Evolutionary conservation across 768 basidiomycete genomes (phyloP).

Genomic region (Lentinula aciculospora): DNA sequence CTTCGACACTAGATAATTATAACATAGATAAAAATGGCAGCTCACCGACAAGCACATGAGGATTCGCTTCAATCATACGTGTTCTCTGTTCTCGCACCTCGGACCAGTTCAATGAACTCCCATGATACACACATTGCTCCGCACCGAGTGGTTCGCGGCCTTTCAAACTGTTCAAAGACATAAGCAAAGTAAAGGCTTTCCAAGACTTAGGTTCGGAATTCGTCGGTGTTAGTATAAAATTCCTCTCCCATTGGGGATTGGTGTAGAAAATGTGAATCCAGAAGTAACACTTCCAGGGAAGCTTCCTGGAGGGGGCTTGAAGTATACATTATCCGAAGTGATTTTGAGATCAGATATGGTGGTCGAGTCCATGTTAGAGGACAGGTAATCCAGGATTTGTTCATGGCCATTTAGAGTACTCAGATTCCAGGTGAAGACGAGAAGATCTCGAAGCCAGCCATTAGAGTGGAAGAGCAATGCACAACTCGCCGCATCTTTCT

Average conservation of each 20-base stretch:
- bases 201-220: neutral
- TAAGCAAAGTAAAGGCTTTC: conserved; percentile 13
- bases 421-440: neutral
- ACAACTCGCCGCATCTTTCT: neutral
- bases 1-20: too few species aligned
- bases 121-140: conserved; percentile 5
- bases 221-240: neutral
- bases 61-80: neutral
- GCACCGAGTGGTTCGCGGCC: conserved; percentile 13
- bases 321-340: conserved; percentile 2
- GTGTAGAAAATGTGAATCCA: neutral
- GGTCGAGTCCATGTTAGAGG: too few species aligned
- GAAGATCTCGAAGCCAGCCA: conserved; percentile 4
- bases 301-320: neutral
- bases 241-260: neutral
- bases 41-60: conserved; percentile 1
- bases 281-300: neutral
- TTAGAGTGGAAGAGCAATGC: neutral
- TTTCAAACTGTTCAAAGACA: conserved; percentile 11
- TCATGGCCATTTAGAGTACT: conserved; percentile 2
- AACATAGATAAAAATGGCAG: neutral
- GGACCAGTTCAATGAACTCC: neutral
- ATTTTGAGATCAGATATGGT: neutral
- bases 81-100: neutral
- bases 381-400: neutral